phyloP scores from a whole-genome alignment of 2,329 filamentous ascomycete species.

The Venturia aucupariae region DNA sequence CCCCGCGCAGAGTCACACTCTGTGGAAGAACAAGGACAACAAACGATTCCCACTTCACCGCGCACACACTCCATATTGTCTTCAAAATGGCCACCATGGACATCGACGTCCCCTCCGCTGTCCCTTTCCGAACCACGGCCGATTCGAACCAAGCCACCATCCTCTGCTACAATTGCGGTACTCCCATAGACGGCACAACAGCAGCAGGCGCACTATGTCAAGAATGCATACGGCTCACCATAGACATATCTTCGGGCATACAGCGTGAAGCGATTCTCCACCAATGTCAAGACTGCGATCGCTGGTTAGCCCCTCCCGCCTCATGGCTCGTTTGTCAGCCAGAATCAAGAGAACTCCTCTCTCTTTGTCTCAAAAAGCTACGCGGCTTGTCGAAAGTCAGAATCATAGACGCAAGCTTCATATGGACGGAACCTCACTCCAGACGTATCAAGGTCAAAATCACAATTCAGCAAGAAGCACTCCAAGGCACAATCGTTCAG shows the following conservation, averaged over 20 bases:
- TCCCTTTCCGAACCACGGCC: neutral
- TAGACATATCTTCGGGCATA: slow-evolving; percentile 56
- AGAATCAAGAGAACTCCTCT: slow-evolving; percentile 87
- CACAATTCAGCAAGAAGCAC: slow-evolving; percentile 71
- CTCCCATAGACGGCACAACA: slow-evolving; percentile 84
- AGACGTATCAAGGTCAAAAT: slow-evolving; percentile 88
- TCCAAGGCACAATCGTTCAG: slow-evolving; percentile 64
- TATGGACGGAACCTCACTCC: slow-evolving; percentile 98
- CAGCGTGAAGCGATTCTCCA: slow-evolving; percentile 15
- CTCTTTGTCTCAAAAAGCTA: slow-evolving; percentile 82
- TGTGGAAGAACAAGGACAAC: neutral
- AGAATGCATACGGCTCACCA: slow-evolving; percentile 89
- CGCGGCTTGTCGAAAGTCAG: slow-evolving; percentile 79
- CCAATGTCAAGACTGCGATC: slow-evolving; percentile 17
- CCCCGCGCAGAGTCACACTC: neutral
- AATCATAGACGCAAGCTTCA: slow-evolving; percentile 91
- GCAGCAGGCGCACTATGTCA: slow-evolving; percentile 83
- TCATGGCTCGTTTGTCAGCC: slow-evolving; percentile 78
- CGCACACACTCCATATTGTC: neutral
- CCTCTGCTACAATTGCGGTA: slow-evolving; percentile 95
- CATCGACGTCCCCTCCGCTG: neutral
- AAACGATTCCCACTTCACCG: neutral
- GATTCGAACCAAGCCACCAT: slow-evolving; percentile 38
- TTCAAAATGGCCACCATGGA: neutral
- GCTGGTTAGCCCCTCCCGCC: slow-evolving; percentile 79